Percentiles rank a stretch among this genome's conserved stretches.
Conservation (phyloP, 306 rosid genomes). For the Trifolium subterraneum region DNA sequence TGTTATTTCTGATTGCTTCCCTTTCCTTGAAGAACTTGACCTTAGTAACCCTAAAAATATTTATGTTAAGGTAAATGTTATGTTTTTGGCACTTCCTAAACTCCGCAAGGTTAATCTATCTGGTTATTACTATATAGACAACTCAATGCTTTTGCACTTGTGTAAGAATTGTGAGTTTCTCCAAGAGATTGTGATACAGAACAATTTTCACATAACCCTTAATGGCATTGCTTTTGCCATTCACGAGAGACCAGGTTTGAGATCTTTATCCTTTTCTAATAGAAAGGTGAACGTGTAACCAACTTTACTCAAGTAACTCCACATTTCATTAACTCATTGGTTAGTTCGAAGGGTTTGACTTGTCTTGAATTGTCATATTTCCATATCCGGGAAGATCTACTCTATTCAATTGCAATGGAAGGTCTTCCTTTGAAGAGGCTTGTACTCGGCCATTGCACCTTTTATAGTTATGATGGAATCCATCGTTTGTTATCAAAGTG, state of each 20-base stretch:
- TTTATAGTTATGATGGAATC: constrained; percentile 53
- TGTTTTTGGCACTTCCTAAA: no score
- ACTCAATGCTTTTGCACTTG: no score
- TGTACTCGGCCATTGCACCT: constrained; percentile 41
- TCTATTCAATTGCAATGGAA: constrained; percentile 53
- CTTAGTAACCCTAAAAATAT: no score
- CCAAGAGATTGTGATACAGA: no score
- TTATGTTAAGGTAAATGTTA: no score
- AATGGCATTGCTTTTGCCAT: constrained; percentile 52
- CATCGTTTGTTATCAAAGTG: constrained; percentile 48
- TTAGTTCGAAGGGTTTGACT: constrained; percentile 42
- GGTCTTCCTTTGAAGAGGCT: constrained; percentile 65
- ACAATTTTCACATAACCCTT: constrained; percentile 44
- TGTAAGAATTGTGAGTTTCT: no score
- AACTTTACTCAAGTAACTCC: neutral
- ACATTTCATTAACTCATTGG: constrained; percentile 37
- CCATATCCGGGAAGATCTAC: constrained; percentile 56
- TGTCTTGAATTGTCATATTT: constrained; percentile 49
- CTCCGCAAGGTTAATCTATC: no score
- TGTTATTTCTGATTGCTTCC: no score
- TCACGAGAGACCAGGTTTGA: constrained; percentile 45
- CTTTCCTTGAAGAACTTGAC: no score
- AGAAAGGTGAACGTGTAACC: neutral
- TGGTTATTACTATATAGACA: no score
- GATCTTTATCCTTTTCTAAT: constrained; percentile 37